Percentiles rank a stretch among this genome's conserved stretches.
Conservation (phyloP, 1,284 basidiomycete genomes). For the Phlebopus sp. region DNA sequence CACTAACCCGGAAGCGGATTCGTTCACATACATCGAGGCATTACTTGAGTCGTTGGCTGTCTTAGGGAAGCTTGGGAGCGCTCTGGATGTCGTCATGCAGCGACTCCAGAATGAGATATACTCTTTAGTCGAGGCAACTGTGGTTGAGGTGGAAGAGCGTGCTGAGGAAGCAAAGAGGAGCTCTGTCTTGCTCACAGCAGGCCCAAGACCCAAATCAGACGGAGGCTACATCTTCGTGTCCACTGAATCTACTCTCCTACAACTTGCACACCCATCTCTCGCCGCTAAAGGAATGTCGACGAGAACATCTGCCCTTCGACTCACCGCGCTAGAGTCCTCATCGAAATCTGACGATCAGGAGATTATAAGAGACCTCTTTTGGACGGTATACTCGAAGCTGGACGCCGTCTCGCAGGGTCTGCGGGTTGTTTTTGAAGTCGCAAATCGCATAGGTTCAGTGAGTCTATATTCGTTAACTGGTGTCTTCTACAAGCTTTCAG, state of each 20-base stretch:
- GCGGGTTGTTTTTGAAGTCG: conserved; percentile 88
- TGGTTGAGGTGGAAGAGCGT: conserved; percentile 90
- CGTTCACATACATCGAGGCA: conserved; percentile 92
- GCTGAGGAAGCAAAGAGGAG: conserved; percentile 67
- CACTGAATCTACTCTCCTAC: conserved; percentile 25
- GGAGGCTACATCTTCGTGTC: conserved; percentile 52
- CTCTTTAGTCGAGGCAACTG: conserved; percentile 79
- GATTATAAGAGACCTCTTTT: conserved; percentile 90
- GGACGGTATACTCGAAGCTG: conserved; percentile 96
- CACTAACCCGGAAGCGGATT: conserved; percentile 86
- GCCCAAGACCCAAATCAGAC: conserved; percentile 36
- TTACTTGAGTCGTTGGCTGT: conserved; percentile 90
- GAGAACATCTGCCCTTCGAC: conserved; percentile 54
- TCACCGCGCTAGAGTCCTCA: conserved; percentile 77
- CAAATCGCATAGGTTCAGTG: conserved; percentile 84
- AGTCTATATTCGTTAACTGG: conserved; percentile 30
- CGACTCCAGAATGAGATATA: conserved; percentile 86
- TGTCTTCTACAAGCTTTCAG: neutral
- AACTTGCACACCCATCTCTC: conserved; percentile 10
- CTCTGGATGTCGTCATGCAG: conserved; percentile 83
- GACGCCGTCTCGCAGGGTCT: conserved; percentile 95
- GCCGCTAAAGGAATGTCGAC: conserved; percentile 24
- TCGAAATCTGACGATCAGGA: conserved; percentile 79
- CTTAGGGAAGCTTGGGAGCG: conserved; percentile 84
- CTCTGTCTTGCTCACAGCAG: conserved; percentile 39